Conservation (phyloP, 371 early-diverging fungal species). For the Dichotomocladium elegans region DNA sequence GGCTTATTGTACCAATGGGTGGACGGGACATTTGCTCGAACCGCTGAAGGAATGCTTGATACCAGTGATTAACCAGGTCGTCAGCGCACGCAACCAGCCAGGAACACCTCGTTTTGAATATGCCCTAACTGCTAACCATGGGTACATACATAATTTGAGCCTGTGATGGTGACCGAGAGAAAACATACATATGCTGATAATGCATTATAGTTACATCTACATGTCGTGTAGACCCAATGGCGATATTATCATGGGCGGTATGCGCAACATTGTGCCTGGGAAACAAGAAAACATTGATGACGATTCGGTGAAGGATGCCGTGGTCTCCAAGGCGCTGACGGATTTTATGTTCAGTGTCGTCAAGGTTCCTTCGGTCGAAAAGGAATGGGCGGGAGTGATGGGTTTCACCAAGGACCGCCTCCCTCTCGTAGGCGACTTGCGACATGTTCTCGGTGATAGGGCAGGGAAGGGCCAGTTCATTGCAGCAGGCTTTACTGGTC, state of each 20-base stretch:
- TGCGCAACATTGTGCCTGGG: constrained; percentile 36
- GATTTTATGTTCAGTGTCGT: constrained; percentile 17
- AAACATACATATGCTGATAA: neutral
- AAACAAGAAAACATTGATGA: constrained; percentile 31
- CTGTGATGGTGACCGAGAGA: neutral
- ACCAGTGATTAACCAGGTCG: constrained; percentile 54
- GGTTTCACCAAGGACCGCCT: constrained; percentile 40
- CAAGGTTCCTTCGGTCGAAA: constrained; percentile 9
- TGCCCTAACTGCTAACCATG: constrained; percentile 35
- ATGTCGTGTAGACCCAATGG: constrained; percentile 44
- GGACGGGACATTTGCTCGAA: constrained; percentile 29
- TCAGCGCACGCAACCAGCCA: constrained; percentile 17
- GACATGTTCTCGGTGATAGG: constrained; percentile 3
- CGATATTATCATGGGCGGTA: constrained; percentile 48
- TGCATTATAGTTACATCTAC: constrained; percentile 42
- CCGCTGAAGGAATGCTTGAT: constrained; percentile 12
- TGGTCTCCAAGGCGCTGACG: constrained; percentile 28
- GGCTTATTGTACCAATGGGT: constrained; percentile 49
- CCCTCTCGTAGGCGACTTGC: constrained; percentile 39
- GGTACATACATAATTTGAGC: constrained; percentile 1
- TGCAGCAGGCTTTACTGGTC: constrained; percentile 38
- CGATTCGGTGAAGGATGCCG: constrained; percentile 28
- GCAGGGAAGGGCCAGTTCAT: constrained; percentile 25
- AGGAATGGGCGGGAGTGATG: constrained; percentile 37
- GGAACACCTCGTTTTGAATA: constrained; percentile 21